Evolutionary conservation across 148 eudicot genomes (phyloP).

Genomic region (Selenicereus undatus): DNA sequence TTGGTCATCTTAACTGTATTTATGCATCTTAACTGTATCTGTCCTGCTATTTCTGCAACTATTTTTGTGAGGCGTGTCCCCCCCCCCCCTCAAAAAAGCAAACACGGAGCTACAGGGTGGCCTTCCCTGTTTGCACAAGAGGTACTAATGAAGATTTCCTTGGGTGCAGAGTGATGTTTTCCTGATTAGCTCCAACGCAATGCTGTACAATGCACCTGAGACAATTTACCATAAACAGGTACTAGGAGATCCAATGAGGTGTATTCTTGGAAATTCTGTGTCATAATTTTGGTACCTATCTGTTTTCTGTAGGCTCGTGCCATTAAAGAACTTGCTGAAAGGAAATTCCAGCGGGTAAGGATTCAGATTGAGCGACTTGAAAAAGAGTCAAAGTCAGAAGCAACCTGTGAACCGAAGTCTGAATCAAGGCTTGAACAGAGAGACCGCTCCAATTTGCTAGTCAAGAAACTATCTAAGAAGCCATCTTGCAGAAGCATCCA

Average conservation of each 20-base stretch:
- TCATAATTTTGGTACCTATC: constrained; percentile 6
- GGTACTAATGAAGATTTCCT: constrained; percentile 22
- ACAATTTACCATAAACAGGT: constrained; percentile 89
- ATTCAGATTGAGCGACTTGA: constrained; percentile 36
- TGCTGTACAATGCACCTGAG: constrained; percentile 90
- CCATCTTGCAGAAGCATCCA: constrained; percentile 37
- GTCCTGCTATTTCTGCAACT: neutral
- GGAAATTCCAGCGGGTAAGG: constrained; percentile 64
- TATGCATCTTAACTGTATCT: neutral
- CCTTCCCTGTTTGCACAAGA: neutral
- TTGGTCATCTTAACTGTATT: neutral
- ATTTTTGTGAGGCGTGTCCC: neutral
- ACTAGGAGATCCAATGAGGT: neutral
- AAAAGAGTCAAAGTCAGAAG: constrained; percentile 44
- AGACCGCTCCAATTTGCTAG: constrained; percentile 30
- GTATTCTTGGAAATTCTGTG: neutral
- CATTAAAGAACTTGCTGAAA: constrained; percentile 81
- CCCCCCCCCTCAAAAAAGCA: no score
- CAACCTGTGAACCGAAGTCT: constrained; percentile 36
- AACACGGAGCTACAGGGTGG: neutral
- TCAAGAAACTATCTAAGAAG: constrained; percentile 55
- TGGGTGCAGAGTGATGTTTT: constrained; percentile 74
- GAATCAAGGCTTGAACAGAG: constrained; percentile 57
- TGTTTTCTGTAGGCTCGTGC: constrained; percentile 60
- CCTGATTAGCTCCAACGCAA: constrained; percentile 84